Conservation (phyloP, 805 yeast genomes). For the Hanseniaspora lachancei region DNA sequence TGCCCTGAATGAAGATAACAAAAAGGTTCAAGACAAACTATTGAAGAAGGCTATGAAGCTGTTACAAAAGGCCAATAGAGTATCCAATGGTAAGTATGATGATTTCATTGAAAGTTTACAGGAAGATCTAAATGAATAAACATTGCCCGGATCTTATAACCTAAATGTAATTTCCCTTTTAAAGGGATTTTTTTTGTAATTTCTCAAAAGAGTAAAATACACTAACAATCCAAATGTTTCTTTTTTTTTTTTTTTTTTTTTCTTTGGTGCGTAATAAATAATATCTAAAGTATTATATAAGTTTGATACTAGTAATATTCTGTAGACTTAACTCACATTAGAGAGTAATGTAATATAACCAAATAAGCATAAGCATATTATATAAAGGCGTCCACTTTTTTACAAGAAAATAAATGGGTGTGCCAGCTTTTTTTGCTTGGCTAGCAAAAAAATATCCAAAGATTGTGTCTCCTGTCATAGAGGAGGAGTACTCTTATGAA, state of each 20-base stretch:
- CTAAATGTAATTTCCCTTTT: neutral
- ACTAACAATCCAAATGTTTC: neutral
- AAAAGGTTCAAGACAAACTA: constrained; percentile 50
- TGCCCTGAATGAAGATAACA: constrained; percentile 53
- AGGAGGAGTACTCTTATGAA: constrained; percentile 46
- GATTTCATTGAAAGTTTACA: constrained; percentile 39
- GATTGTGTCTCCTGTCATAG: constrained; percentile 79
- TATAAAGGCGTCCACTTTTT: neutral
- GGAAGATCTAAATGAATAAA: neutral
- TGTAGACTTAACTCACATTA: no score
- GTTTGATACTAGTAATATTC: no score
- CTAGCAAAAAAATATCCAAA: constrained; percentile 84
- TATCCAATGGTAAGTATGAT: constrained; percentile 62
- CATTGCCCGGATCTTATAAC: neutral
- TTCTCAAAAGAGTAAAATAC: no score
- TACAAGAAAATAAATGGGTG: constrained; percentile 49
- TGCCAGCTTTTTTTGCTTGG: constrained; percentile 97
- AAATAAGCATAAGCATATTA: neutral
- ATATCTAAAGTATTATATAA: no score
- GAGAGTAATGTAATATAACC: neutral
- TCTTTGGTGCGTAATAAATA: neutral
- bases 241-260: neutral
- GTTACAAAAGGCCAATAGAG: constrained; percentile 60
- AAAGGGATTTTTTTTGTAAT: neutral
- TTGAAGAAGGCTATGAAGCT: constrained; percentile 60